Conservation (phyloP, 1,284 basidiomycete genomes). For the Takashimella koratensis region DNA sequence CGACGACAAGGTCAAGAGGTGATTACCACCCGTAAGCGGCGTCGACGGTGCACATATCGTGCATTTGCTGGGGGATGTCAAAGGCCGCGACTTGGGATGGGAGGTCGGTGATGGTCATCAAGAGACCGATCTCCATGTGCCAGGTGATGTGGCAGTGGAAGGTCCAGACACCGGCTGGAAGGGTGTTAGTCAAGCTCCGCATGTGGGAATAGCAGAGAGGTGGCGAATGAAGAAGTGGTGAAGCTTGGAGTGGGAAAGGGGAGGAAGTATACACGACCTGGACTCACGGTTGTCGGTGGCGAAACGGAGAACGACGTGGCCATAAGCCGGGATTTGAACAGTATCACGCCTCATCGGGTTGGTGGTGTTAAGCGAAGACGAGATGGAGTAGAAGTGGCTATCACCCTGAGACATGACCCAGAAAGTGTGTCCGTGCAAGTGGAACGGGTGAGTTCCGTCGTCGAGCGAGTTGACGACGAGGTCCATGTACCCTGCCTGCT, state of each 20-base stretch:
- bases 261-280: neutral
- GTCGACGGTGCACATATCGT: slow-evolving; percentile 4
- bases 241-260: neutral
- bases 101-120: slow-evolving; percentile 12
- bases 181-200: no score
- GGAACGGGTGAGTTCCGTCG: slow-evolving; percentile 32
- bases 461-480: slow-evolving; percentile 24
- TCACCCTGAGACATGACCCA: slow-evolving; percentile 18
- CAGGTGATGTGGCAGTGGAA: slow-evolving; percentile 25
- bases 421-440: slow-evolving; percentile 32
- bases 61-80: slow-evolving; percentile 2
- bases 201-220: no score
- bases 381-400: slow-evolving; percentile 10
- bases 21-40: neutral
- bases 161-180: slow-evolving; percentile 22
- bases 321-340: slow-evolving; percentile 20
- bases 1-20: no score
- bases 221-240: no score
- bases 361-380: slow-evolving; percentile 14
- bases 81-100: slow-evolving; percentile 9
- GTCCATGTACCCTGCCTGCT: slow-evolving; percentile 9
- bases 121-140: slow-evolving; percentile 18
- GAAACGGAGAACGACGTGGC: slow-evolving; percentile 20
- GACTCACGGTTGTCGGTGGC: slow-evolving; percentile 16
- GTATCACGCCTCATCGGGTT: slow-evolving; percentile 32